Evolutionary conservation across 2,329 filamentous ascomycete genomes (phyloP), one percentile per base, ranked within the genome.

Genomic region (Helotiales sp.): DNA sequence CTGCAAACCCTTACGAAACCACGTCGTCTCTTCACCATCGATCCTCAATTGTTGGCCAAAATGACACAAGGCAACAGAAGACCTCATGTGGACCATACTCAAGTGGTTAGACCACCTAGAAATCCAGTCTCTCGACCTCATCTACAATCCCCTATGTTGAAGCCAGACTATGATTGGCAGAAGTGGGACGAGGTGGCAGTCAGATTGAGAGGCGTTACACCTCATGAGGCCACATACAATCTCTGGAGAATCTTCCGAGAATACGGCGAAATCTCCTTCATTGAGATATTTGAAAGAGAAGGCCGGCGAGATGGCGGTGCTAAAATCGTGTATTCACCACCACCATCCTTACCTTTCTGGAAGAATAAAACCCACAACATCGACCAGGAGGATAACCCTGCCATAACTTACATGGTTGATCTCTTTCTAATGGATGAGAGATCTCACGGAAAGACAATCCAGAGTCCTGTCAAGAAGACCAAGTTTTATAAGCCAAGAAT

Each of bases 311-410:
- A 77, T 34, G 78, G 79, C 0, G 76, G 49, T 32, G 87, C 81
- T 1, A 82, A 80, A 20, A 77, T 92, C 37, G 80, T 79, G 1
- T 91, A 91, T 69, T 84, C 82, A 75, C 88, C 88, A 0, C 85
- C 86, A 0, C 87, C 88, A 0, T 54, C 72, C 8, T 71, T 71
- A 3, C 74, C 79, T 0, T 89, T 90, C 72, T 89, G 87, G 86
- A 61, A 34, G 1, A 37, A 34, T 20, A 24, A 13, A 22, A 52
- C 45, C 15, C 47, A 62, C 20, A 34, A 13, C 22, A 62, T 62
- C 45, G 30, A 45, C 8, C 13, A 28, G 5, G 43, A 50, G 24
- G 43, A 37, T 17, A 30, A 45, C 22, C n/a, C 58, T 49, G 28
- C 43, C 7, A 24, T 26, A 37, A 61, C 11, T 17, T 71, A 71